A percentile compares a stretch with the other conserved stretches of the same genome.
Evolutionary conservation across 1,284 basidiomycete species (phyloP).

Genomic region (Trichosporon asahii): DNA sequence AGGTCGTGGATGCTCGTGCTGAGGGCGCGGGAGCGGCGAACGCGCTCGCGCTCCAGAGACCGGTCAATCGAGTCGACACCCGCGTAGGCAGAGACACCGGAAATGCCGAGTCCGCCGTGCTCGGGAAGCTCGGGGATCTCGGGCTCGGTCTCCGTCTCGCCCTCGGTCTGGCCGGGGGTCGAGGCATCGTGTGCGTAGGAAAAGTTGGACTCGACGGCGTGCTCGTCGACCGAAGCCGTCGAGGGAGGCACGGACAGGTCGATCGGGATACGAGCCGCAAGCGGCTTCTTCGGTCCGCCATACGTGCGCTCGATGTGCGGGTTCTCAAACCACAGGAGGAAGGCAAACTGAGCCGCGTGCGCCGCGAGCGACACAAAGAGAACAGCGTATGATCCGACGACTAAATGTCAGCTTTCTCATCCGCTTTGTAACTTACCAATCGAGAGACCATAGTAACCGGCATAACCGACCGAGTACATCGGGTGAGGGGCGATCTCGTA

Average conservation of each 20-base stretch:
- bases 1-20: conserved; percentile 77
- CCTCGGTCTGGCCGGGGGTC: conserved; percentile 69
- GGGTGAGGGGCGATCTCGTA: conserved; percentile 67
- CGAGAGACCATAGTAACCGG: conserved; percentile 92
- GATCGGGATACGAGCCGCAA: conserved; percentile 75
- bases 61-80: conserved; percentile 8
- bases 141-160: conserved; percentile 65
- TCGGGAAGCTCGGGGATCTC: conserved; percentile 42
- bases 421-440: conserved; percentile 38
- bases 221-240: conserved; percentile 2
- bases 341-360: conserved; percentile 92
- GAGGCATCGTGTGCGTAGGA: conserved; percentile 19
- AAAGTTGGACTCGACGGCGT: conserved; percentile 13
- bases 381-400: conserved; percentile 70
- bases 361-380: conserved; percentile 88
- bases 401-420: conserved; percentile 22
- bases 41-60: not conserved
- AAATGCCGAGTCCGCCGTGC: conserved; percentile 5
- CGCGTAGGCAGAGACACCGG: not conserved
- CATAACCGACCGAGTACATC: conserved; percentile 73
- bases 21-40: conserved; percentile 27
- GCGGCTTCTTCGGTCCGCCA: conserved; percentile 73
- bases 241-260: conserved; percentile 17
- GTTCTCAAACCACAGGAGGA: conserved; percentile 95
- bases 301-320: conserved; percentile 94